Evolutionary conservation across 1,284 basidiomycete species (phyloP).

Genomic region (Xerocomus cyaneibrunnescens): DNA sequence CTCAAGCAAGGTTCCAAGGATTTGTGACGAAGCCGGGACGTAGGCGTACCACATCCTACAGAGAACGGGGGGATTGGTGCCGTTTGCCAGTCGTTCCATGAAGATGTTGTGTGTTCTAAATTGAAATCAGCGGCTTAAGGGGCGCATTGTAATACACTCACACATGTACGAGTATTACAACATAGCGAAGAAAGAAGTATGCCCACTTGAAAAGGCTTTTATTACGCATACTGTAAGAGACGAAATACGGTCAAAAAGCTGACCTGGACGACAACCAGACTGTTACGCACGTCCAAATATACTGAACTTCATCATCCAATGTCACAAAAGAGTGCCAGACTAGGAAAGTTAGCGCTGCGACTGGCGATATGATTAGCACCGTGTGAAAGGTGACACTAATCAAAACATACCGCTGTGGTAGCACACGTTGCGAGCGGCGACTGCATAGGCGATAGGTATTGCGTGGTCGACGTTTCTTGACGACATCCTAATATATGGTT

Average conservation of each 20-base stretch:
- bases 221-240: slow-evolving; percentile 17
- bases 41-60: slow-evolving; percentile 19
- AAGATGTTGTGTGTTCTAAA: slow-evolving; percentile 17
- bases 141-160: slow-evolving; percentile 5
- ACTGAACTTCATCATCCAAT: slow-evolving; percentile 22
- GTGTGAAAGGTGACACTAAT: not conserved
- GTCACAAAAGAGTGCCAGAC: slow-evolving; percentile 17
- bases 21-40: slow-evolving; percentile 5
- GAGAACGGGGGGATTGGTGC: slow-evolving; percentile 13
- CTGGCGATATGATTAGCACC: slow-evolving; percentile 7
- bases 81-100: slow-evolving; percentile 10
- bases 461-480: not conserved
- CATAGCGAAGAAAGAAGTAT: slow-evolving; percentile 25
- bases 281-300: slow-evolving; percentile 23
- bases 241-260: not conserved
- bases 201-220: slow-evolving; percentile 22
- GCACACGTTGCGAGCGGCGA: not conserved
- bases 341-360: slow-evolving; percentile 14
- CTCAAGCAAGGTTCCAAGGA: slow-evolving; percentile 13
- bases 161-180: slow-evolving; percentile 12
- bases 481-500: not conserved
- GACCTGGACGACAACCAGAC: not conserved
- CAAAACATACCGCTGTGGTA: slow-evolving; percentile 17
- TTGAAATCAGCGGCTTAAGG: not conserved
- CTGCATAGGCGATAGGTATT: not conserved